Evolutionary conservation across 73 alveolate species (phyloP).

Genomic region (Paramecium primaurelia): DNA sequence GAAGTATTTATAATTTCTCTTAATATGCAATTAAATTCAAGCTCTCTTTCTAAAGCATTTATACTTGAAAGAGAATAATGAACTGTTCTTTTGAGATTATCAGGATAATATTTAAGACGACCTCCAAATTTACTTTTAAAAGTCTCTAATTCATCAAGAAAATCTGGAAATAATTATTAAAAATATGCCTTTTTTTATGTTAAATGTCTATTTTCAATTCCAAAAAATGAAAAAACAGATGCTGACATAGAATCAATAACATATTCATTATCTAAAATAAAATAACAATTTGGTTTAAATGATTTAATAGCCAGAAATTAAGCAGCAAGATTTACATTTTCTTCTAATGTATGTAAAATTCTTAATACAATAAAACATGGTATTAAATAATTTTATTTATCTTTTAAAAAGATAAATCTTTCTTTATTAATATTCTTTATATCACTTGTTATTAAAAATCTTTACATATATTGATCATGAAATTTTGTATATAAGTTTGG

Average conservation of each 20-base stretch:
- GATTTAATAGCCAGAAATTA: neutral
- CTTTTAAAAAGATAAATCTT: neutral
- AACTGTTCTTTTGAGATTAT: neutral
- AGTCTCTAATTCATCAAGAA: neutral
- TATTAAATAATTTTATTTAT: constrained; percentile 2
- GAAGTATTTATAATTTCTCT: neutral
- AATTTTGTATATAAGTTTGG: neutral
- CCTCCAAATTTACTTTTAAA: neutral
- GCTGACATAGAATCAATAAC: neutral
- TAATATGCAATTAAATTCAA: neutral
- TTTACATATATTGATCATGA: constrained; percentile 7
- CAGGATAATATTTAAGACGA: neutral
- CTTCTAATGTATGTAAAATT: neutral
- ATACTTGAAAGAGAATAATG: neutral
- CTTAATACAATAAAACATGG: neutral
- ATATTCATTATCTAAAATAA: neutral
- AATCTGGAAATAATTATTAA: neutral
- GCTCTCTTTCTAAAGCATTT: neutral
- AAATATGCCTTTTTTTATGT: neutral
- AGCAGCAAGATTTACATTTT: neutral
- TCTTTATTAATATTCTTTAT: neutral
- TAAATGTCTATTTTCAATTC: neutral
- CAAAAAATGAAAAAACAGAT: neutral
- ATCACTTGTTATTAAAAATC: neutral
- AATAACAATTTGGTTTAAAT: neutral